These are phyloP conservation scores for Larix kaempferi DNA, from an alignment of 75 land plant species.

Conservation along the genomic window DNA sequence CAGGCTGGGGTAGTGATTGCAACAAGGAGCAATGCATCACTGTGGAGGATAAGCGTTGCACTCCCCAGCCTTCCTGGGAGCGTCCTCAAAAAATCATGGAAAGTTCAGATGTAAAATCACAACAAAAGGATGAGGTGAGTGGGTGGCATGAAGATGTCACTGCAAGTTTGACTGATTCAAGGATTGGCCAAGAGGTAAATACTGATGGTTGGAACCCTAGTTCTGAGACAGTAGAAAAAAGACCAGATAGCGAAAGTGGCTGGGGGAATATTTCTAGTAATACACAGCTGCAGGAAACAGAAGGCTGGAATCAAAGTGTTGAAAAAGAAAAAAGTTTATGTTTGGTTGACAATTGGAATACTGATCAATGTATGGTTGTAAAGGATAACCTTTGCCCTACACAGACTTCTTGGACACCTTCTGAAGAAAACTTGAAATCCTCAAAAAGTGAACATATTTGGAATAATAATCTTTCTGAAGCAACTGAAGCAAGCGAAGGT, in stretches of 20 bases:
- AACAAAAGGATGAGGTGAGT: too few species aligned
- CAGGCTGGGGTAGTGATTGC: too few species aligned
- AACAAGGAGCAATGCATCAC: too few species aligned
- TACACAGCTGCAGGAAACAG: too few species aligned
- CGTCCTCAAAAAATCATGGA: neutral
- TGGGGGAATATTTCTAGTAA: too few species aligned
- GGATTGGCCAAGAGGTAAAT: neutral
- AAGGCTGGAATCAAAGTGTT: neutral
- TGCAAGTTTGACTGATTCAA: neutral
- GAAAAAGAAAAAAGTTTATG: neutral
- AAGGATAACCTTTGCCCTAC: neutral
- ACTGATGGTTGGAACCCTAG: constrained; percentile 1
- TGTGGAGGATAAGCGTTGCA: neutral
- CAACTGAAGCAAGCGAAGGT: neutral
- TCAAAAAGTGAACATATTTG: neutral
- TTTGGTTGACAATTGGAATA: neutral
- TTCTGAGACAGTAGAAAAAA: neutral
- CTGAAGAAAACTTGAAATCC: neutral
- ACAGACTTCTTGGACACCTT: neutral
- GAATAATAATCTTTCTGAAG: neutral
- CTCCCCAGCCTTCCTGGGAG: neutral
- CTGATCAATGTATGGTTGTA: neutral
- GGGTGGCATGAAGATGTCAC: too few species aligned
- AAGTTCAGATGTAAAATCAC: neutral
- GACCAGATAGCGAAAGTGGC: neutral